These are phyloP conservation scores for Dictyostelium intermedium DNA, from an alignment of 78 protist genomes.

Conservation along the genomic window DNA sequence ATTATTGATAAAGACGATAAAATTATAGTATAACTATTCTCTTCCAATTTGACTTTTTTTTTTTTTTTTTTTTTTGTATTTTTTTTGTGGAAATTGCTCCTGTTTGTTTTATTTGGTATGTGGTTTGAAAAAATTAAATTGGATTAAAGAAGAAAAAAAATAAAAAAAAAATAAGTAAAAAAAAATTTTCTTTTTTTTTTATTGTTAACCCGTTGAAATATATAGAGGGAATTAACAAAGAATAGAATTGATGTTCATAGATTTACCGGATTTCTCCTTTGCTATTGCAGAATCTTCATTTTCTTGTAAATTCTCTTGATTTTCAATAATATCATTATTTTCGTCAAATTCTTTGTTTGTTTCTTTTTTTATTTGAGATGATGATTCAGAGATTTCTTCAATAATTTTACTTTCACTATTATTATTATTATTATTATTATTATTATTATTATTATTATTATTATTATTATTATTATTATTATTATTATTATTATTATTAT, in stretches of 20 bases:
- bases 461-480: neutral
- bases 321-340: neutral
- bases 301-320: neutral
- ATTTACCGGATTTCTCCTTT: neutral
- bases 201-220: neutral
- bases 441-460: neutral
- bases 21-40: neutral
- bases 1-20: neutral
- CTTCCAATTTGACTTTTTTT: neutral
- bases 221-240: constrained; percentile 11
- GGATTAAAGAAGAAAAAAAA: neutral
- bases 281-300: neutral
- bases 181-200: neutral
- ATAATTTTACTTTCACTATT: neutral
- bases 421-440: neutral
- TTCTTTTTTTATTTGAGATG: neutral
- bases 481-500: too few relatives aligned
- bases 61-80: too few relatives aligned
- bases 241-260: constrained; percentile 39
- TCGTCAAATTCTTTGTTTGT: neutral
- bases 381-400: neutral
- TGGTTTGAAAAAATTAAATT: too few relatives aligned
- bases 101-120: too few relatives aligned
- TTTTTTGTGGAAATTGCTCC: too few relatives aligned
- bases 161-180: neutral